These are phyloP conservation scores for Zasmidium citrigriseum DNA, from an alignment of 2,329 filamentous ascomycete species.

Conservation along the genomic window DNA sequence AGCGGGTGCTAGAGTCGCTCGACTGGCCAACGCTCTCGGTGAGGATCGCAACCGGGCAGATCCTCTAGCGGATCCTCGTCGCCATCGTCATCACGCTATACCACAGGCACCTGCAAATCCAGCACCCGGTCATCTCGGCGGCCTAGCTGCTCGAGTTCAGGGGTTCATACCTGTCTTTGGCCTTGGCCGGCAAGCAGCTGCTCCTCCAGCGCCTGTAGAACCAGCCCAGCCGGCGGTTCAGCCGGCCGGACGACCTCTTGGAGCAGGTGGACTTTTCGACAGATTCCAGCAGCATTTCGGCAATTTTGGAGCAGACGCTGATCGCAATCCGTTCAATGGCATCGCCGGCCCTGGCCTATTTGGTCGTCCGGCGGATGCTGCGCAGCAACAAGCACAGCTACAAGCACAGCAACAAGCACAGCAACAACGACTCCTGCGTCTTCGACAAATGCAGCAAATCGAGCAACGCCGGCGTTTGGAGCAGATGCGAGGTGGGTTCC, in stretches of 20 bases:
- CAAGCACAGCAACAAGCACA: not conserved
- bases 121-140: too few species aligned
- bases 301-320: too few species aligned
- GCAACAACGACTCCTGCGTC: too few species aligned
- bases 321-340: too few species aligned
- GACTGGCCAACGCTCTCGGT: not conserved
- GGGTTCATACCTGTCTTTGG: not conserved
- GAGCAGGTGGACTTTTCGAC: not conserved
- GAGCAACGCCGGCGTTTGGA: too few species aligned
- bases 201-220: not conserved
- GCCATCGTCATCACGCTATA: not conserved
- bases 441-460: too few species aligned
- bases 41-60: not conserved
- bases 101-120: not conserved
- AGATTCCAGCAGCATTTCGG: too few species aligned
- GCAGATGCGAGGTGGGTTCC: too few species aligned
- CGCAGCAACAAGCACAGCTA: not conserved
- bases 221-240: not conserved
- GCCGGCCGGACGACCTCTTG: not conserved
- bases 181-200: not conserved
- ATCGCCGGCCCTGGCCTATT: too few species aligned
- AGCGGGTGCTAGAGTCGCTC: too few species aligned
- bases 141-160: not conserved
- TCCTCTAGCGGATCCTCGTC: not conserved
- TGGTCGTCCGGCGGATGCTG: too few species aligned